phyloP scores from a whole-genome alignment of 495 filamentous ascomycete genomes.

The Aspergillus kassunensis region DNA sequence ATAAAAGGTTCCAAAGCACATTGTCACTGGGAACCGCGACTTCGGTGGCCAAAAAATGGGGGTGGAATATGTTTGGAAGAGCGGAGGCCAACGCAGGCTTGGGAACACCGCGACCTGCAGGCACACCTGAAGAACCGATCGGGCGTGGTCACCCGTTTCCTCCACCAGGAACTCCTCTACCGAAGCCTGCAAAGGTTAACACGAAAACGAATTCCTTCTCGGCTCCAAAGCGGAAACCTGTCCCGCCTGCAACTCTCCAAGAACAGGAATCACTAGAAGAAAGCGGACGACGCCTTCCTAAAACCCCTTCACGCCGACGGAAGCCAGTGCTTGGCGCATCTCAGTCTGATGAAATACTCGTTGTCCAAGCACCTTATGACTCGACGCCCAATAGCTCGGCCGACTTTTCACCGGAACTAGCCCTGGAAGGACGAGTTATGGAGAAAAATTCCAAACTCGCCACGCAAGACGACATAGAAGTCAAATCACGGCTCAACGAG shows the following conservation, averaged over 20 bases:
- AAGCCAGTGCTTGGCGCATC: conserved; percentile 30
- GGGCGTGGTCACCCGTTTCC: conserved; percentile 59
- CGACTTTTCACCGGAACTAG: conserved; percentile 21
- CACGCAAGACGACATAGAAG: not conserved
- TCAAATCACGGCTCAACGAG: not conserved
- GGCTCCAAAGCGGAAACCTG: conserved; percentile 59
- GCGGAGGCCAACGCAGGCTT: conserved; percentile 36
- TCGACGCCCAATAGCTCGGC: conserved; percentile 49
- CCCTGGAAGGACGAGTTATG: not conserved
- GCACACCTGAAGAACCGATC: conserved; percentile 64
- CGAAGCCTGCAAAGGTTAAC: conserved; percentile 66
- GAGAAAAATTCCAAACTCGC: not conserved
- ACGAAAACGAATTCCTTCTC: conserved; percentile 52
- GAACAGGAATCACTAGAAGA: conserved; percentile 22
- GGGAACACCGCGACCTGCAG: conserved; percentile 35
- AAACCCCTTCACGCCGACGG: conserved; percentile 32
- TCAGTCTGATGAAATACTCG: conserved; percentile 39
- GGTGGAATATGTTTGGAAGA: conserved; percentile 65
- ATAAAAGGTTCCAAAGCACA: conserved; percentile 34
- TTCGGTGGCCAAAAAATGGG: conserved; percentile 81
- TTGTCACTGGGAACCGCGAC: conserved; percentile 68
- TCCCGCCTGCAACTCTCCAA: conserved; percentile 41
- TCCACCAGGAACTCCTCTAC: conserved; percentile 58
- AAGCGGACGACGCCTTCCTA: conserved; percentile 19
- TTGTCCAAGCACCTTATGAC: conserved; percentile 50